Conservation (phyloP, 139 green algal species). For the Limnomonas spitsbergensis region DNA sequence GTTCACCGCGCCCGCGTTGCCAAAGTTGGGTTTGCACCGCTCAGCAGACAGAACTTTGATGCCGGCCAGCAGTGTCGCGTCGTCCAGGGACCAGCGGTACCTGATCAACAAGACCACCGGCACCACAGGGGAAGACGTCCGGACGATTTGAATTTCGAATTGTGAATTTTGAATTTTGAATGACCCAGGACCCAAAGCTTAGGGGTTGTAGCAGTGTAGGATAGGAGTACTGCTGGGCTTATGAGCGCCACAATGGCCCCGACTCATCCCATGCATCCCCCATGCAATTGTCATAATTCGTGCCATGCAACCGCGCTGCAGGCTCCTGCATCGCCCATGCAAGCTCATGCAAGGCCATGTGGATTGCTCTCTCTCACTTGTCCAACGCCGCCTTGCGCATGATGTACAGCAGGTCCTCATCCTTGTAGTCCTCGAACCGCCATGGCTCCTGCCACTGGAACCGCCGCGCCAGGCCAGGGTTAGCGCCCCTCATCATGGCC, state of each 20-base stretch:
- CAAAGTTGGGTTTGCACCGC: constrained; percentile 49
- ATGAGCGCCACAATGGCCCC: too few species aligned
- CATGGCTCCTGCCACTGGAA: constrained; percentile 36
- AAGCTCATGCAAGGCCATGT: constrained; percentile 1
- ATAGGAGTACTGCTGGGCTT: too few species aligned
- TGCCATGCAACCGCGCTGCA: too few species aligned
- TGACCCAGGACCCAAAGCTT: too few species aligned
- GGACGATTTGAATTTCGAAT: too few species aligned
- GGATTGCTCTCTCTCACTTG: neutral
- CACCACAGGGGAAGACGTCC: neutral
- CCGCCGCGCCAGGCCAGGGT: constrained; percentile 45
- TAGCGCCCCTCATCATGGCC: constrained; percentile 44
- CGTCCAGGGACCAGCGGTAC: neutral
- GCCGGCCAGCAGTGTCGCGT: neutral
- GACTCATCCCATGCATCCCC: too few species aligned
- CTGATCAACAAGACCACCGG: neutral
- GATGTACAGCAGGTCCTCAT: constrained; percentile 48
- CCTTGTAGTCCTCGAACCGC: constrained; percentile 44
- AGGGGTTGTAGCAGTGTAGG: too few species aligned
- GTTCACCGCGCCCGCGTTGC: constrained; percentile 51
- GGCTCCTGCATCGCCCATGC: too few species aligned
- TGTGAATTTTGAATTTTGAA: too few species aligned
- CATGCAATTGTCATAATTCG: too few species aligned
- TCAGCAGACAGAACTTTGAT: constrained; percentile 12
- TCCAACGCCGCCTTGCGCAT: constrained; percentile 10